These are phyloP conservation scores for Coprinopsis strossmayeri DNA, from an alignment of 768 basidiomycete species.

Conservation along the genomic window DNA sequence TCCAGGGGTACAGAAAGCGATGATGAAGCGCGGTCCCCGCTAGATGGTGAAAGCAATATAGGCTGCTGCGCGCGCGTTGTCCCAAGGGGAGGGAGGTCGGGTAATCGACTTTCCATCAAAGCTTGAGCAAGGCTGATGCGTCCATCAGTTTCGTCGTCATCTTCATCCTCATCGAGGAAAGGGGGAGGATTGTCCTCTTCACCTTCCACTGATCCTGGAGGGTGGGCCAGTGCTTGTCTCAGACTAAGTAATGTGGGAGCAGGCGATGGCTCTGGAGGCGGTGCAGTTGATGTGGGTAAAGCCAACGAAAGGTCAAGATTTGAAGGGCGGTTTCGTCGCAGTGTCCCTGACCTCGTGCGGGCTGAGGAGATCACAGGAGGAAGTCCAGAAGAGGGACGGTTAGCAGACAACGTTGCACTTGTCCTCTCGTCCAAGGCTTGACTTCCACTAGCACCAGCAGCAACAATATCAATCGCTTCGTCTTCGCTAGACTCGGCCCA, in stretches of 20 bases:
- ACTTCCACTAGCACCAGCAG: slow-evolving; percentile 76
- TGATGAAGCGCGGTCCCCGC: slow-evolving; percentile 32
- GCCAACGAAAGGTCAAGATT: slow-evolving; percentile 58
- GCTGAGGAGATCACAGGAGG: slow-evolving; percentile 23
- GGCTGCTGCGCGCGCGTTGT: slow-evolving; percentile 61
- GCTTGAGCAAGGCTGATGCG: slow-evolving; percentile 69
- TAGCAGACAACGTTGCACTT: slow-evolving; percentile 43
- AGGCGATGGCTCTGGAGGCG: slow-evolving; percentile 48
- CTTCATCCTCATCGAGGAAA: slow-evolving; percentile 42
- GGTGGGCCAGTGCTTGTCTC: slow-evolving; percentile 52
- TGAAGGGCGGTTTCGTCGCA: slow-evolving; percentile 54
- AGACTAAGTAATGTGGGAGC: slow-evolving; percentile 58
- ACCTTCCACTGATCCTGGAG: slow-evolving; percentile 27
- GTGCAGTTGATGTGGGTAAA: slow-evolving; percentile 25
- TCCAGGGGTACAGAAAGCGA: slow-evolving; percentile 20
- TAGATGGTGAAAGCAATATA: slow-evolving; percentile 50
- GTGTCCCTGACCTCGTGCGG: slow-evolving; percentile 17
- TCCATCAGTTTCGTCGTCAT: slow-evolving; percentile 60
- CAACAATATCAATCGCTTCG: slow-evolving; percentile 78
- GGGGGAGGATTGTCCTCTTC: slow-evolving; percentile 25
- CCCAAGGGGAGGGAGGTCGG: slow-evolving; percentile 67
- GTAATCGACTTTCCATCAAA: slow-evolving; percentile 72
- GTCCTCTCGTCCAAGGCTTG: slow-evolving; percentile 81
- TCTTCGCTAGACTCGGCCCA: slow-evolving; percentile 57
- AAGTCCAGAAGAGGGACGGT: slow-evolving; percentile 18